Evolutionary conservation across 1,284 basidiomycete genomes (phyloP).

Genomic region (Cystobasidiaceae sp.): DNA sequence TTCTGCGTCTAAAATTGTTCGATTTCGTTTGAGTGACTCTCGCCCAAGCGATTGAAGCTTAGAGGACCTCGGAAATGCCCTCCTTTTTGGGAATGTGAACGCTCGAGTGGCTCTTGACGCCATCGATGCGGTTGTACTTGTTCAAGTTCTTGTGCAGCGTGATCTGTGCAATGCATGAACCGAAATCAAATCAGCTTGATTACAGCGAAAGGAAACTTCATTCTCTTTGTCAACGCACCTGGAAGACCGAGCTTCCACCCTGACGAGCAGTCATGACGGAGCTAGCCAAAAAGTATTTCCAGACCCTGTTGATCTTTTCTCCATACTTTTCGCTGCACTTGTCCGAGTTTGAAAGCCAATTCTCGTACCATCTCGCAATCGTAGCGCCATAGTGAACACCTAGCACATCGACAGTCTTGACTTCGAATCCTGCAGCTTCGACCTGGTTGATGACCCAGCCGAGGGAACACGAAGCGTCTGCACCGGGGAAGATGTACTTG

Average conservation of each 20-base stretch:
- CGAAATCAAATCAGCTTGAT: not conserved
- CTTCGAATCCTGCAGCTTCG: slow-evolving; percentile 89
- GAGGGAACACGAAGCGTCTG: slow-evolving; percentile 89
- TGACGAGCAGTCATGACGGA: slow-evolving; percentile 53
- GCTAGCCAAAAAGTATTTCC: slow-evolving; percentile 42
- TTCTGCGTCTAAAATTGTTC: too few relatives aligned
- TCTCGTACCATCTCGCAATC: slow-evolving; percentile 86
- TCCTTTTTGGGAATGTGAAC: slow-evolving; percentile 30
- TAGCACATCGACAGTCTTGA: slow-evolving; percentile 92
- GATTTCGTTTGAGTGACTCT: too few relatives aligned
- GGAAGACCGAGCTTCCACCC: slow-evolving; percentile 83
- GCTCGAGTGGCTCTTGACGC: slow-evolving; percentile 44
- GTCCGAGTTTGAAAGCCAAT: slow-evolving; percentile 61
- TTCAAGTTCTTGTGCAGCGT: slow-evolving; percentile 97
- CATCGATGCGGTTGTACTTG: slow-evolving; percentile 70
- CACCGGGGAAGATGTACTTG: slow-evolving; percentile 75
- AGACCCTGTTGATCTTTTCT: slow-evolving; percentile 55
- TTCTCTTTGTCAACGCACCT: not conserved
- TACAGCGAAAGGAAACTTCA: not conserved
- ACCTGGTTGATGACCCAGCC: slow-evolving; percentile 85
- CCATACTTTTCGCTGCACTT: slow-evolving; percentile 85
- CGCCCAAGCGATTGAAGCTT: not conserved
- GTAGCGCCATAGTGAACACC: slow-evolving; percentile 71
- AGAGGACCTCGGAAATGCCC: slow-evolving; percentile 13
- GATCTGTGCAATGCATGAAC: slow-evolving; percentile 53